Evolutionary conservation across 2,329 filamentous ascomycete species (phyloP).

Genomic region (Fusarium goolgardi): DNA sequence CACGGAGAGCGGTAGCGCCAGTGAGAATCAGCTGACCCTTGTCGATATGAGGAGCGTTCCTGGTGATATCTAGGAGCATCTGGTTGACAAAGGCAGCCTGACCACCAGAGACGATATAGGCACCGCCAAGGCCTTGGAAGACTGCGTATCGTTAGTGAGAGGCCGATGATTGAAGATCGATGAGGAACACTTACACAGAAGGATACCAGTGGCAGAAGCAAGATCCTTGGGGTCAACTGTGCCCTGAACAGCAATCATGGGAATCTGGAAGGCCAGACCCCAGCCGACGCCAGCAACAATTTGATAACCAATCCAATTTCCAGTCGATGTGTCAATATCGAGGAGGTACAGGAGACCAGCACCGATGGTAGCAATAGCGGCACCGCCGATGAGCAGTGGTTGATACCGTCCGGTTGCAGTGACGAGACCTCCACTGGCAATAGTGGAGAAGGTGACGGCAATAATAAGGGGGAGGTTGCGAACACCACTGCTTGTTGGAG

Average conservation of each 20-base stretch:
- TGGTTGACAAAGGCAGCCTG: conserved; percentile 61
- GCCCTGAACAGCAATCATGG: conserved; percentile 62
- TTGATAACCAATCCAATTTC: conserved; percentile 66
- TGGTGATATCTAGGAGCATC: conserved; percentile 52
- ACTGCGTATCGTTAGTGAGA: conserved; percentile 47
- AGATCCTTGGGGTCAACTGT: conserved; percentile 57
- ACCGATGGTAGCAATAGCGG: conserved; percentile 57
- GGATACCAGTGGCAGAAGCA: conserved; percentile 59
- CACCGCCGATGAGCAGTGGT: conserved; percentile 60
- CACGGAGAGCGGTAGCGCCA: conserved; percentile 67
- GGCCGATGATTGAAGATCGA: neutral
- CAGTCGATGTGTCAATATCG: conserved; percentile 53
- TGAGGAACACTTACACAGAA: conserved; percentile 53
- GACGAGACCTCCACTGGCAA: conserved; percentile 55
- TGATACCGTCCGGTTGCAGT: conserved; percentile 57
- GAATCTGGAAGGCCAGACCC: conserved; percentile 60
- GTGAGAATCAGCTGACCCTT: conserved; percentile 54
- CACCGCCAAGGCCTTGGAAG: conserved; percentile 63
- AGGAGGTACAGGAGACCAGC: conserved; percentile 58
- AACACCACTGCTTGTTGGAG: conserved; percentile 56
- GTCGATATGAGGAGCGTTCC: conserved; percentile 53
- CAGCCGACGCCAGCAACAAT: conserved; percentile 61
- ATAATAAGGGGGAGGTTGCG: conserved; percentile 60
- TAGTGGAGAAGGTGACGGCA: conserved; percentile 57
- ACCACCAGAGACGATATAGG: conserved; percentile 61